Percentiles rank a stretch among this genome's conserved stretches.
phyloP scores from a whole-genome alignment of 2,329 filamentous ascomycete species.

The Fusarium goolgardi region DNA sequence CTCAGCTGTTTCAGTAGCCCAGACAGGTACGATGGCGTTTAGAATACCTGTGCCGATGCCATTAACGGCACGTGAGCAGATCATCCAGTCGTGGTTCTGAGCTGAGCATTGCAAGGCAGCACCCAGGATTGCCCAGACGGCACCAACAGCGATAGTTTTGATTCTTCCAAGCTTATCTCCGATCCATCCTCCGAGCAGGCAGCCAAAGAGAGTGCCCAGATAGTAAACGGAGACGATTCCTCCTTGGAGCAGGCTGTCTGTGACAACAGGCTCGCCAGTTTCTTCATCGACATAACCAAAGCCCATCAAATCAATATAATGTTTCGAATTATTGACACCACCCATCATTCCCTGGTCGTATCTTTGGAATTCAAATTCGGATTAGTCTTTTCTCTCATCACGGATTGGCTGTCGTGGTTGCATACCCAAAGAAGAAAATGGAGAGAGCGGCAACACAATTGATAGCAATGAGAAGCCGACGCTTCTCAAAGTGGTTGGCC shows the following conservation, averaged over 20 bases:
- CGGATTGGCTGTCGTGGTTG: neutral
- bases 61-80: conserved; percentile 49
- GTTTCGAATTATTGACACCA: conserved; percentile 34
- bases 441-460: conserved; percentile 42
- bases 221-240: conserved; percentile 44
- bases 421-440: conserved; percentile 46
- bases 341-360: conserved; percentile 43
- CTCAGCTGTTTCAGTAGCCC: conserved; percentile 76
- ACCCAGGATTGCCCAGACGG: conserved; percentile 31
- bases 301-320: conserved; percentile 42
- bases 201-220: conserved; percentile 42
- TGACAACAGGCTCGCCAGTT: conserved; percentile 35
- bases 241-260: conserved; percentile 37
- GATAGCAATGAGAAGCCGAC: conserved; percentile 42
- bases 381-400: rapidly evolving
- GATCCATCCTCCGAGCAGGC: conserved; percentile 35
- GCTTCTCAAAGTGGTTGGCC: conserved; percentile 42
- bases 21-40: conserved; percentile 77
- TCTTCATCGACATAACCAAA: conserved; percentile 40
- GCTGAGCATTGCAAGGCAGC: conserved; percentile 31
- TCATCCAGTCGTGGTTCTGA: conserved; percentile 42
- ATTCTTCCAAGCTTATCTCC: conserved; percentile 39
- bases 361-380: neutral
- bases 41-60: conserved; percentile 73
- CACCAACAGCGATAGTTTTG: conserved; percentile 37